Evolutionary conservation across 1,284 basidiomycete genomes (phyloP), one percentile per base, ranked within the genome.

Genomic region (Athelia sp.): DNA sequence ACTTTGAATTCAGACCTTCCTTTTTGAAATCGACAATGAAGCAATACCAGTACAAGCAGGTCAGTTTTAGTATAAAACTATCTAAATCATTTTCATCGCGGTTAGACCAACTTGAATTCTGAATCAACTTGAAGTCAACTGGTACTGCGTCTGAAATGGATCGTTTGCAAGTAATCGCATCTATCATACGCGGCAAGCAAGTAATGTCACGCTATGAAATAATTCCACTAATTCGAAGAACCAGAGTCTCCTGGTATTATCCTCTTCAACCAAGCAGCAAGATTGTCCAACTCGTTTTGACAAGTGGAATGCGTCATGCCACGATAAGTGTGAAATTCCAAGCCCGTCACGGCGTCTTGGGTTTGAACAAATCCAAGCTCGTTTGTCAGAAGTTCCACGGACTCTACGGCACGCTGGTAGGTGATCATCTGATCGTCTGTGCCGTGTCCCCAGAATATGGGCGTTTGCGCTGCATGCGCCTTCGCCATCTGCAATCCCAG

Each of bases 371-470:
- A n/a, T n/a, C 78, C 75, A 17, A 84, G 56, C 10, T 74, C 58
- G 13, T 67, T 62, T 43, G 71, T 73, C 51, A 93, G 68, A 53
- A 78, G 76, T 10, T 81, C 73, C 43, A 75, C 67, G n/a, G 84
- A 84, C 48, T 66, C 65, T 50, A 72, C 60, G 32, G 78, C 76
- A 43, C 75, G 59, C 23, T 65, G 56, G 55, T 74, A 76, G 49
- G 73, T 75, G 48, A 95, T 84, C 11, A 94, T 74, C 10, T 79
- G 81, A 64, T 97, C 93, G 26, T 66, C 69, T n/a, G 71, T 79
- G 8, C 93, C 93, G 55, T 93, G 90, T 6, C 88, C 94, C 83
- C 89, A 90, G 71, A 95, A 95, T 32, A 94, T 75, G 1, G 91
- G 87, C n/a, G 81, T 71, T 11, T 77, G 74, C 50, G 73, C 70